Percentiles rank a stretch among this genome's conserved stretches.
Conservation (phyloP, 805 yeast genomes). For the Candida germanica region DNA sequence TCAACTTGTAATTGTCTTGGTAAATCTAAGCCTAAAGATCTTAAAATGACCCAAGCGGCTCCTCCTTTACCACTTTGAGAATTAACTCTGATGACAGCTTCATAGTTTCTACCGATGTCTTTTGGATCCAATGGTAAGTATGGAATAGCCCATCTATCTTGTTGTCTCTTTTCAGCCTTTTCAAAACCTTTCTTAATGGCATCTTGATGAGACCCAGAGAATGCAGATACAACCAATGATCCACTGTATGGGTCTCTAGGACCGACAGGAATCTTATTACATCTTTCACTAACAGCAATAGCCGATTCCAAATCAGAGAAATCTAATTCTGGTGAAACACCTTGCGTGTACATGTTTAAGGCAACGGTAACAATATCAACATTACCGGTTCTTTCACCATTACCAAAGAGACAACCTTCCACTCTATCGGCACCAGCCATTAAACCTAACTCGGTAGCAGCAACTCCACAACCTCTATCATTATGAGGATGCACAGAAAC, state of each 20-base stretch:
- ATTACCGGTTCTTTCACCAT: slow-evolving; percentile 84
- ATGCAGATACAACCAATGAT: slow-evolving; percentile 73
- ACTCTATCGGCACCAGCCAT: slow-evolving; percentile 86
- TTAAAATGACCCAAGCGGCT: slow-evolving; percentile 76
- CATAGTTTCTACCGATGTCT: slow-evolving; percentile 77
- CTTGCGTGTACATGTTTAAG: slow-evolving; percentile 74
- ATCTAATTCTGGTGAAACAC: slow-evolving; percentile 68
- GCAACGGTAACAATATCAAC: slow-evolving; percentile 77
- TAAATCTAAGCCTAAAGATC: slow-evolving; percentile 67
- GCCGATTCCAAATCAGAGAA: slow-evolving; percentile 65
- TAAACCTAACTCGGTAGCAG: slow-evolving; percentile 73
- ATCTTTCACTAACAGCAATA: slow-evolving; percentile 67
- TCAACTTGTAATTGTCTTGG: slow-evolving; percentile 71
- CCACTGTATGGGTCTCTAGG: slow-evolving; percentile 83
- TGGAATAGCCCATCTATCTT: slow-evolving; percentile 60
- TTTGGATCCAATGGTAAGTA: slow-evolving; percentile 79
- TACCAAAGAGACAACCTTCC: slow-evolving; percentile 80
- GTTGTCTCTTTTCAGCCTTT: slow-evolving; percentile 43
- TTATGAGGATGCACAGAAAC: slow-evolving; percentile 75
- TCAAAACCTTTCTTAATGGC: slow-evolving; percentile 68
- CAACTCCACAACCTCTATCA: slow-evolving; percentile 82
- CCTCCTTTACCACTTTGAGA: slow-evolving; percentile 90
- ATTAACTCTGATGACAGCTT: slow-evolving; percentile 79
- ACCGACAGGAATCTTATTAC: slow-evolving; percentile 72
- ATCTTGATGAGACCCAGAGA: slow-evolving; percentile 72